Evolutionary conservation across 1,284 basidiomycete genomes (phyloP).

Genomic region (Entoloma clypeatum): DNA sequence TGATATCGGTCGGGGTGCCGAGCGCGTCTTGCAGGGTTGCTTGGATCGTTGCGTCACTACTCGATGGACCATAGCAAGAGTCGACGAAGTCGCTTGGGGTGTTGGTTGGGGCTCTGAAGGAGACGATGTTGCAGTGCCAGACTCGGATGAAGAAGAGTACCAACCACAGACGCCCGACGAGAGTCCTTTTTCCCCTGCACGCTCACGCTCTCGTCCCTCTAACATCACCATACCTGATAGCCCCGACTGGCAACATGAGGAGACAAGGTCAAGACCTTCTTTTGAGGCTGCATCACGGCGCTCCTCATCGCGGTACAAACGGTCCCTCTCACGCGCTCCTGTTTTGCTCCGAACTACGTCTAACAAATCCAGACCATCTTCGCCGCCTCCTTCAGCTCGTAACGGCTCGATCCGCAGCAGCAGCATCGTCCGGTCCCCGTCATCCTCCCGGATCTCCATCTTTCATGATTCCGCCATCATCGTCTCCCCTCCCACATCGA

Average conservation of each 20-base stretch:
- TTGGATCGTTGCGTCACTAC: conserved; percentile 54
- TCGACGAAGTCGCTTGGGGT: conserved; percentile 77
- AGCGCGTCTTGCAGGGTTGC: conserved; percentile 73
- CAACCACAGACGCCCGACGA: conserved; percentile 18
- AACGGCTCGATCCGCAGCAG: conserved; percentile 16
- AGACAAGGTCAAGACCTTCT: conserved; percentile 23
- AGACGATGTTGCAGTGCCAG: conserved; percentile 36
- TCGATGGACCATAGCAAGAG: conserved; percentile 74
- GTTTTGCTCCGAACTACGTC: too few relatives aligned
- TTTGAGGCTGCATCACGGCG: conserved; percentile 35
- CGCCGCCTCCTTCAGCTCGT: conserved; percentile 4
- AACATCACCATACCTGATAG: conserved; percentile 16
- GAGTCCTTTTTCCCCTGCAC: conserved; percentile 20
- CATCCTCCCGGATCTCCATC: conserved; percentile 21
- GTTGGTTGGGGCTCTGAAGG: conserved; percentile 66
- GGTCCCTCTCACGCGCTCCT: conserved; percentile 44
- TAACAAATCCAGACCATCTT: conserved; percentile 16
- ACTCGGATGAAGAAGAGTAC: conserved; percentile 27
- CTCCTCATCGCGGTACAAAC: conserved; percentile 35
- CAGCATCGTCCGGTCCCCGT: conserved; percentile 16
- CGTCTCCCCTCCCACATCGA: conserved; percentile 24
- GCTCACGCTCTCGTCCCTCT: conserved; percentile 25
- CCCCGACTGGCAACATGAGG: conserved; percentile 26
- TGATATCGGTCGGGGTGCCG: conserved; percentile 64
- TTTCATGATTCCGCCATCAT: conserved; percentile 28